Conservation (phyloP, 441 rosid species). For the Theobroma grandiflorum region DNA sequence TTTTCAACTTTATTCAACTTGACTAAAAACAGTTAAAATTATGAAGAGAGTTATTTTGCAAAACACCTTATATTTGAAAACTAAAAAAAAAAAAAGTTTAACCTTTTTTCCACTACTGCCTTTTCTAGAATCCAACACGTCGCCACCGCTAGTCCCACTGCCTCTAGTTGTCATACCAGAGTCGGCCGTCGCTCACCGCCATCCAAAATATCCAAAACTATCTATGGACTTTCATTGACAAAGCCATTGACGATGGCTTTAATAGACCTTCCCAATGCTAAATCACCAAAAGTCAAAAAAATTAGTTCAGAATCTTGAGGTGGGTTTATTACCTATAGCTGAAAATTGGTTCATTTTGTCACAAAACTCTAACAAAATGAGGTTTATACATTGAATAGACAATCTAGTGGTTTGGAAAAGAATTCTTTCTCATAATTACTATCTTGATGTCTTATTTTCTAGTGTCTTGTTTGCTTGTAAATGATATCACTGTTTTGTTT, state of each 20-base stretch:
- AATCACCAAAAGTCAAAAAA: constrained; percentile 80
- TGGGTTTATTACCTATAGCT: constrained; percentile 28
- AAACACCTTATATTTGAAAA: too few relatives aligned
- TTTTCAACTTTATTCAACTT: too few relatives aligned
- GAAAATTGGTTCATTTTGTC: neutral
- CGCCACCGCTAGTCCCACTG: too few relatives aligned
- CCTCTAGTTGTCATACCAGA: too few relatives aligned
- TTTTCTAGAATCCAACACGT: too few relatives aligned
- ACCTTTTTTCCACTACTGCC: too few relatives aligned
- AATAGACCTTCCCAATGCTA: constrained; percentile 81
- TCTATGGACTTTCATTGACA: constrained; percentile 82
- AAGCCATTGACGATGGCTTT: constrained; percentile 95
- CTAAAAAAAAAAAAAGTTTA: too few relatives aligned
- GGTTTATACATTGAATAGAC: constrained; percentile 32
- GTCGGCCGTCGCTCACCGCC: too few relatives aligned
- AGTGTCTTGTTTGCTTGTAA: constrained; percentile 26
- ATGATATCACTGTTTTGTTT: constrained; percentile 31
- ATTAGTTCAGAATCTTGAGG: constrained; percentile 94
- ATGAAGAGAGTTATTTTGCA: too few relatives aligned
- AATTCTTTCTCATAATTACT: constrained; percentile 25
- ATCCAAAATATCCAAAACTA: too few relatives aligned
- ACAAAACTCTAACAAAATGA: constrained; percentile 7
- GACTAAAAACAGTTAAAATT: too few relatives aligned
- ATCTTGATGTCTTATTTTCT: constrained; percentile 11
- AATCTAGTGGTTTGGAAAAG: constrained; percentile 24